Evolutionary conservation across 208 protist genomes (phyloP).

Genomic region (Phytomonas sp.): DNA sequence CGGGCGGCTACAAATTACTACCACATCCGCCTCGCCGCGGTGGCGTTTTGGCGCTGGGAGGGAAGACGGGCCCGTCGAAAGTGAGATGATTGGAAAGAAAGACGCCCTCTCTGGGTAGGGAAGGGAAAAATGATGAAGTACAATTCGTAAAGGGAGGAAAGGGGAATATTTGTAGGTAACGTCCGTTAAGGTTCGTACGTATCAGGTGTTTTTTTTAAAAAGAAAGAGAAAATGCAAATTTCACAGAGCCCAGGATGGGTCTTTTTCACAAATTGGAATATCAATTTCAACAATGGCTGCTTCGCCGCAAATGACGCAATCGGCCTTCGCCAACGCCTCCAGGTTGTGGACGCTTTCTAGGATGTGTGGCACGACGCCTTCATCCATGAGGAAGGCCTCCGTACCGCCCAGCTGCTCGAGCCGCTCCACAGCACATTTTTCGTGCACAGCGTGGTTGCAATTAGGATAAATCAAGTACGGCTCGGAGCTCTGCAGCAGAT

Average conservation of each 20-base stretch:
- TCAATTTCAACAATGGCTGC: slow-evolving; percentile 59
- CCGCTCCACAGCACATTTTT: slow-evolving; percentile 45
- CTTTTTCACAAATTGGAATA: slow-evolving; percentile 38
- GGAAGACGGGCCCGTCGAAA: not conserved
- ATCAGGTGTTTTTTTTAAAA: slow-evolving; percentile 10
- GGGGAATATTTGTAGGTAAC: not conserved
- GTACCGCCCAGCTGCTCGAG: slow-evolving; percentile 48
- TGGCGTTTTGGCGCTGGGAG: not conserved
- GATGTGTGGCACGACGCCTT: slow-evolving; percentile 48
- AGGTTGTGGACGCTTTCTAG: slow-evolving; percentile 34
- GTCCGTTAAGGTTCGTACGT: not conserved
- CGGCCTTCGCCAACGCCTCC: slow-evolving; percentile 43
- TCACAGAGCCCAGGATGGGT: slow-evolving; percentile 35
- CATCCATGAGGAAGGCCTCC: slow-evolving; percentile 56
- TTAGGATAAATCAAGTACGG: slow-evolving; percentile 75
- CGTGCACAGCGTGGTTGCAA: slow-evolving; percentile 78
- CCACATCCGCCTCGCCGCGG: not conserved
- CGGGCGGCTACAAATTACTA: not conserved
- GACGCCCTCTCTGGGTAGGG: not conserved
- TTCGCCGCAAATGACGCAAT: slow-evolving; percentile 80
- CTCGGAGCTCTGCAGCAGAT: slow-evolving; percentile 25
- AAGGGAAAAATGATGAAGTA: not conserved
- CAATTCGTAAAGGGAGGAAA: not conserved
- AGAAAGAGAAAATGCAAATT: not conserved
- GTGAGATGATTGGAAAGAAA: no score